A percentile compares a stretch with the other conserved stretches of the same genome.
phyloP scores from a whole-genome alignment of 1,284 basidiomycete species.

The Blastosporella zonata region DNA sequence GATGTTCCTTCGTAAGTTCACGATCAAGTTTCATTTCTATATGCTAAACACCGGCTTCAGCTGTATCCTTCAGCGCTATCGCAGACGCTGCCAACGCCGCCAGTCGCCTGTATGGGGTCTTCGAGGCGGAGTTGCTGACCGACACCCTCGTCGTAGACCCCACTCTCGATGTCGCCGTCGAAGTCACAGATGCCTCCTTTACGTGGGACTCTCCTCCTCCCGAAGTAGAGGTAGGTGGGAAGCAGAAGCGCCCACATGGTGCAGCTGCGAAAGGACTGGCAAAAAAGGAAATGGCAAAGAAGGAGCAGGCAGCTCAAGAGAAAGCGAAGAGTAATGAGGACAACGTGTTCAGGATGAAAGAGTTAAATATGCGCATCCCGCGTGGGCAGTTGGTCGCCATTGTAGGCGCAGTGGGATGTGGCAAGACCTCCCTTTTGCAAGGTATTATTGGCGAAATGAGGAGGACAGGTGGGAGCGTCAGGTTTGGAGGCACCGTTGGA shows the following conservation, averaged over 20 bases:
- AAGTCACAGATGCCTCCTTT: conserved; percentile 68
- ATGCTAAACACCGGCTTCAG: conserved; percentile 30
- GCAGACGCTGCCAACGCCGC: conserved; percentile 79
- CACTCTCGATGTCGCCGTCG: conserved; percentile 59
- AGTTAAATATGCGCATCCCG: conserved; percentile 65
- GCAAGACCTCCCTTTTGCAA: conserved; percentile 75
- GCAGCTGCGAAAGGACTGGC: conserved; percentile 15
- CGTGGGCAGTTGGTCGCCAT: conserved; percentile 76
- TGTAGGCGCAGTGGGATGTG: conserved; percentile 65
- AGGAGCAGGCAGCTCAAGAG: conserved; percentile 21
- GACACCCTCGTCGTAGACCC: conserved; percentile 50
- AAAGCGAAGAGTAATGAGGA: conserved; percentile 30
- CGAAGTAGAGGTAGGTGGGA: conserved; percentile 24
- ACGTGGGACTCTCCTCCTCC: conserved; percentile 81
- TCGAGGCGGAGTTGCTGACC: conserved; percentile 73
- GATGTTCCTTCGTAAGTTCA: conserved; percentile 65
- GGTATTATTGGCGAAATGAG: conserved; percentile 84
- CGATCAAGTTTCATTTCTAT: not conserved
- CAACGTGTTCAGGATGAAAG: conserved; percentile 54
- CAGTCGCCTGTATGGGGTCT: conserved; percentile 66
- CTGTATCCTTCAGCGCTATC: conserved; percentile 72
- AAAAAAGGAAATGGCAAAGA: conserved; percentile 13
- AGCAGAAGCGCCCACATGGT: conserved; percentile 20
- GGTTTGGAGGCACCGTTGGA: conserved; percentile 70
- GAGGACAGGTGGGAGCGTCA: conserved; percentile 54